A percentile compares a stretch with the other conserved stretches of the same genome.
These are phyloP conservation scores for Cladosporium velox DNA, from an alignment of 2,329 filamentous ascomycete species.

Conservation along the genomic window DNA sequence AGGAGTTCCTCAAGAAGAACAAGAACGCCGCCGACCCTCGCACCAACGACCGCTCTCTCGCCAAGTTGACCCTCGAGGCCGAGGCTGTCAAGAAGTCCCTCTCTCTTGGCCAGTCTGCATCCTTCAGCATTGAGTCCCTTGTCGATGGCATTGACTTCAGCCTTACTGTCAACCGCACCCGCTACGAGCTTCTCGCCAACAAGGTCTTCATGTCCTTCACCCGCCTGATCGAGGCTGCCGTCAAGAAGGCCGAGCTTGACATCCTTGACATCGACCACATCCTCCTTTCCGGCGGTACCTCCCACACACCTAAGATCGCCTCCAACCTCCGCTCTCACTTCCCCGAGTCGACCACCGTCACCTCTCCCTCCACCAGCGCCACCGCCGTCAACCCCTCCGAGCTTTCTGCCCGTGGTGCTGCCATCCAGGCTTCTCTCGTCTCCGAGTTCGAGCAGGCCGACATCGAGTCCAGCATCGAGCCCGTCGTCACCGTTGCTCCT, in stretches of 20 bases:
- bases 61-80: constrained; percentile 89
- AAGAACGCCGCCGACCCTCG: constrained; percentile 72
- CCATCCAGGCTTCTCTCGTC: constrained; percentile 91
- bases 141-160: constrained; percentile 88
- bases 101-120: constrained; percentile 82
- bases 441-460: constrained; percentile 92
- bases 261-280: constrained; percentile 93
- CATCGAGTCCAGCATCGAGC: constrained; percentile 93
- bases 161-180: constrained; percentile 85
- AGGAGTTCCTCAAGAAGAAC: constrained; percentile 99
- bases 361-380: constrained; percentile 77
- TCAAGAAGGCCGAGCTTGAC: constrained; percentile 91
- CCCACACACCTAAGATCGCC: constrained; percentile 92
- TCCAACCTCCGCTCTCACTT: constrained; percentile 77
- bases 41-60: constrained; percentile 75
- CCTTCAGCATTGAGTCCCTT: constrained; percentile 90
- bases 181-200: constrained; percentile 84
- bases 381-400: constrained; percentile 91
- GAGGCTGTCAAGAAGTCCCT: constrained; percentile 92
- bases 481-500: constrained; percentile 89
- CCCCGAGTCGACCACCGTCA: constrained; percentile 73
- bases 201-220: constrained; percentile 89
- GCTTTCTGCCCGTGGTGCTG: constrained; percentile 82
- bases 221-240: constrained; percentile 76
- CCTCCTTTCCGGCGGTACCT: constrained; percentile 86